Base-by-base conservation (phyloP, 176 grass and related monocot genomes). In the Themeda triandra region DNA sequence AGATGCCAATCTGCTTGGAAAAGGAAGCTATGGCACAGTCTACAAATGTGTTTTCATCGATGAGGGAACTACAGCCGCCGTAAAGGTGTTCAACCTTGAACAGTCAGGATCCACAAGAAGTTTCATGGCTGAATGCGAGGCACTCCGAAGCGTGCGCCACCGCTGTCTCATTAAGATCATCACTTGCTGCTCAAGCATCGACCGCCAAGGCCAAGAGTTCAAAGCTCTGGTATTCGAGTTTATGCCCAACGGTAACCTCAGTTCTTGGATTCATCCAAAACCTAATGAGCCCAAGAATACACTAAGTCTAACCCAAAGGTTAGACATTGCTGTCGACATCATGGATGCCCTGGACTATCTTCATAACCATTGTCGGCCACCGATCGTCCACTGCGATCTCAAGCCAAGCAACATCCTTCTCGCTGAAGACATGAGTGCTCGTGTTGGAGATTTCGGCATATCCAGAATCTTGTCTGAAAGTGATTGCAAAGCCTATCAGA, bases 361-460 rank as follows among this genome's bases (percentile, higher is more conserved):
- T 10, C 70, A 73, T 25, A 73, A 73, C 12, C 71, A 72, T 14
- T 35, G 83, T 27, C 10, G 37, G 14, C 75, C 77, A 18, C 71
- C 88, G 60, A 71, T 90, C 10, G 51, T 86, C 15, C 88, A 90
- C 56, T 90, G 88, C 62, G 88, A 90, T 73, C 83, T 90, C 28
- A 90, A 90, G 63, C 88, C 83, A 28, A 86, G 88, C 66, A 90
- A 90, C 5, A 74, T 90, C 56, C 78, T 90, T 77, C 88, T 90
- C 31, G 78, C 75, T 10, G 51, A 86, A 70, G 69, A 82, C 35
- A 77, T 86, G 83, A 72, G 19, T 63, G 88, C 88, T 59, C 71
- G 69, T 2, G 69, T 90, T 4, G 77, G 63, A 6, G 88, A 90
- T 72, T 90, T 90, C 35, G 88, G 83, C 18, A 51, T 90, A 14